Percentiles rank a stretch among this genome's conserved stretches.
Evolutionary conservation across 805 yeast species (phyloP).

Genomic region (Lachancea dasiensis): DNA sequence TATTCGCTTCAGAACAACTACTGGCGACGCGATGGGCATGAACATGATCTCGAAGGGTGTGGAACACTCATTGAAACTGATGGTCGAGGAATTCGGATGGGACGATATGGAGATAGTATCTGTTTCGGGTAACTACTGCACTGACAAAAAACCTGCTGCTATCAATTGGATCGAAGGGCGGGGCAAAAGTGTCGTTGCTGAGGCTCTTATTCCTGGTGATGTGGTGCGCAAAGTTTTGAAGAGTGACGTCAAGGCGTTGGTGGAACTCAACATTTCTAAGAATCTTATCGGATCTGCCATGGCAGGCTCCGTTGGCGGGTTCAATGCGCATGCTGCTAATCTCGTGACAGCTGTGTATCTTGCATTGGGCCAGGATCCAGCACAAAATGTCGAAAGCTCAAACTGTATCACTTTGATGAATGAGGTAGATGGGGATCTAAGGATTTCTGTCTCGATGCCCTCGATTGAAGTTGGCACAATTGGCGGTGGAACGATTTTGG

Average conservation of each 20-base stretch:
- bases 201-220: constrained; percentile 80
- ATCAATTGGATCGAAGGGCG: constrained; percentile 99
- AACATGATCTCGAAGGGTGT: constrained; percentile 99
- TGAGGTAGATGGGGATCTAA: constrained; percentile 73
- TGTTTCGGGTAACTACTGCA: constrained; percentile 95
- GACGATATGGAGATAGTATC: constrained; percentile 90
- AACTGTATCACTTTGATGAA: constrained; percentile 96
- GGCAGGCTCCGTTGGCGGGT: constrained; percentile 98
- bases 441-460: constrained; percentile 97
- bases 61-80: constrained; percentile 73
- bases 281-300: constrained; percentile 94
- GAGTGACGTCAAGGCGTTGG: constrained; percentile 87
- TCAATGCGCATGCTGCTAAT: constrained; percentile 97
- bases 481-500: constrained; percentile 98
- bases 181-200: constrained; percentile 97
- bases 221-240: constrained; percentile 79
- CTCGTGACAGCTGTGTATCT: constrained; percentile 88
- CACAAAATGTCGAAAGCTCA: constrained; percentile 95
- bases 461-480: constrained; percentile 98
- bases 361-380: constrained; percentile 99
- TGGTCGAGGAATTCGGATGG: constrained; percentile 88
- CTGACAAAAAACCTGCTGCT: constrained; percentile 96
- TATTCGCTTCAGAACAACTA: constrained; percentile 93
- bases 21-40: constrained; percentile 99
- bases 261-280: constrained; percentile 81